Percentiles rank a stretch among this genome's conserved stretches.
Conservation (phyloP, 1,284 basidiomycete species). For the Sanghuangporus baumii region DNA sequence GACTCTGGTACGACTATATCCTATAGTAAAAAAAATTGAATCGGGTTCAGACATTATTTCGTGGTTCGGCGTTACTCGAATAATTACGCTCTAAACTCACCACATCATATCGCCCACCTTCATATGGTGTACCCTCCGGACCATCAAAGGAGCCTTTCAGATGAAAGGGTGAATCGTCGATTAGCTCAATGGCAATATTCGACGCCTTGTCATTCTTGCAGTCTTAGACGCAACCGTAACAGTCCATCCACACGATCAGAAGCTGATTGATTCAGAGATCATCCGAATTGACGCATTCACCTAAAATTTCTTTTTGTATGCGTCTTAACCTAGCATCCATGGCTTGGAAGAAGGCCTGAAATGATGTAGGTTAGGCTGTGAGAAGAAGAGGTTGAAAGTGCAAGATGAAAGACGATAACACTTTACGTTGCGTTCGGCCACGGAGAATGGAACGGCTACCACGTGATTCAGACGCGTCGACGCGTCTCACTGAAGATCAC, state of each 20-base stretch:
- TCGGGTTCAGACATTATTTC: background rate
- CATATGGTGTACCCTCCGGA: constrained; percentile 90
- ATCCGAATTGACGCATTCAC: constrained; percentile 35
- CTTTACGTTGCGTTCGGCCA: no score
- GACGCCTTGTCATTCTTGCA: constrained; percentile 92
- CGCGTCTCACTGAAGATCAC: background rate
- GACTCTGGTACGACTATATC: constrained; percentile 93
- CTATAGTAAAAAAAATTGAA: constrained; percentile 35
- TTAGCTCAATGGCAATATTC: constrained; percentile 77
- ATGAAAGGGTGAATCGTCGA: constrained; percentile 86
- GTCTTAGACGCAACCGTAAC: constrained; percentile 40
- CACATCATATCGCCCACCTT: constrained; percentile 90
- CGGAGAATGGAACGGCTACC: background rate
- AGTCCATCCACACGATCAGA: constrained; percentile 2
- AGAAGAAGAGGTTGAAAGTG: background rate
- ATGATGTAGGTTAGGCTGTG: background rate
- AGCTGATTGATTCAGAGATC: background rate
- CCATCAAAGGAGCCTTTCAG: constrained; percentile 89
- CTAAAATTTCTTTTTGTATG: constrained; percentile 89
- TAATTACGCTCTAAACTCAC: constrained; percentile 44
- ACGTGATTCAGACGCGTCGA: background rate
- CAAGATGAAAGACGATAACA: background rate
- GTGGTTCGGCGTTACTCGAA: background rate
- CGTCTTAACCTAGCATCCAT: constrained; percentile 87
- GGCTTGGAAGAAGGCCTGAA: background rate